phyloP scores from a whole-genome alignment of 805 yeast genomes.

The Sugiyamaella boreocaroliniensis region DNA sequence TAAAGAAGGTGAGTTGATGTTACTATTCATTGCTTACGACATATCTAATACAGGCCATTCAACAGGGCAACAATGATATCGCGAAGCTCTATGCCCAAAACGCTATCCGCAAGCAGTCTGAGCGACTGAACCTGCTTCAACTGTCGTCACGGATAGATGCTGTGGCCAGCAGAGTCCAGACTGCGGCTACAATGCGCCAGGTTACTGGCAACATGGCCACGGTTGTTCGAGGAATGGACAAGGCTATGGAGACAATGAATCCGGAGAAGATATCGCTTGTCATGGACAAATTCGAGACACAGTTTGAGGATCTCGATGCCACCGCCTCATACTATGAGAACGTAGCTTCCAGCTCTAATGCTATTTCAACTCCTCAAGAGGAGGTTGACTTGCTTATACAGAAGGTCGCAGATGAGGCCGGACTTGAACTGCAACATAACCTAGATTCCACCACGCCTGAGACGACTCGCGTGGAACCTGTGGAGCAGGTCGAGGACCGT shows the following conservation, averaged over 20 bases:
- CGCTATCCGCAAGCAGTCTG: constrained; percentile 87
- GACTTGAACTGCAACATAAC: constrained; percentile 83
- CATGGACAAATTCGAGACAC: constrained; percentile 95
- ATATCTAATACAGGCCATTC: constrained; percentile 44
- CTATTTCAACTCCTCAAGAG: constrained; percentile 87
- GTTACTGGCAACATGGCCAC: constrained; percentile 91
- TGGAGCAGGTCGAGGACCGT: constrained; percentile 71
- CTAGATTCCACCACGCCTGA: constrained; percentile 45
- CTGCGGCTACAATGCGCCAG: constrained; percentile 95
- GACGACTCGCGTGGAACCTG: constrained; percentile 46
- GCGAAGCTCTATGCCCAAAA: constrained; percentile 93
- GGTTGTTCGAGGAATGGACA: constrained; percentile 94
- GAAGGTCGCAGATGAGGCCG: constrained; percentile 96
- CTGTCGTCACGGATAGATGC: constrained; percentile 90
- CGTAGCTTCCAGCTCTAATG: constrained; percentile 82
- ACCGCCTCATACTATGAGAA: constrained; percentile 87
- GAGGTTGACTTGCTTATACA: constrained; percentile 86
- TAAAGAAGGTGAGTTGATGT: constrained; percentile 52
- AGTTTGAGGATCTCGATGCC: constrained; percentile 93
- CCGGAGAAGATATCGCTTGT: constrained; percentile 85
- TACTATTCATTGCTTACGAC: not conserved
- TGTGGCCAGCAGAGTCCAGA: constrained; percentile 90
- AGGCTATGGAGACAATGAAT: constrained; percentile 92
- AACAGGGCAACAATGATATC: constrained; percentile 81
- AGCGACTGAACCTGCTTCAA: constrained; percentile 70